A percentile compares a stretch with the other conserved stretches of the same genome.
Conservation (phyloP, 352 stramenopile species). For the Phytophthora tubulina region DNA sequence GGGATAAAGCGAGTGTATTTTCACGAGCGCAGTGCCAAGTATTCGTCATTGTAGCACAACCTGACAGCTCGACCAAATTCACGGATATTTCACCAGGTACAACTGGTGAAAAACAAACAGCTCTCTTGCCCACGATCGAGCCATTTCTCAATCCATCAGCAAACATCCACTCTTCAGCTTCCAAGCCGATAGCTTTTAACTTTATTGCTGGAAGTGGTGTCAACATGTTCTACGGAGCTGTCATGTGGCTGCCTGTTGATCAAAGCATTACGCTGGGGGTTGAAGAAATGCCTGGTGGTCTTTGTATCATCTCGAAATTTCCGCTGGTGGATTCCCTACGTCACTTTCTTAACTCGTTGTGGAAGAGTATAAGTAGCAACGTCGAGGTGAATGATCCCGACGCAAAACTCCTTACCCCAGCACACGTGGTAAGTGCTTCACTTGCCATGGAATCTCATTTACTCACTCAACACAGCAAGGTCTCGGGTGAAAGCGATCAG, state of each 20-base stretch:
- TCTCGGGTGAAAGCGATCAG: neutral
- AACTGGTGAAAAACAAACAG: neutral
- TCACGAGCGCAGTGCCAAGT: conserved; percentile 35
- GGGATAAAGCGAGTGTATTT: conserved; percentile 16
- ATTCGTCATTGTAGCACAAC: conserved; percentile 26
- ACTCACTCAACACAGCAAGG: neutral
- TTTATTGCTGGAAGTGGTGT: conserved; percentile 57
- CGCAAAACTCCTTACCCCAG: neutral
- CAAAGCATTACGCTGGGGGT: conserved; percentile 1
- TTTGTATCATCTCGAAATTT: conserved; percentile 69
- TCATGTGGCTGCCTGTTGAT: conserved; percentile 42
- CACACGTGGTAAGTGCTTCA: conserved; percentile 8
- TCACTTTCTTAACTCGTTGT: conserved; percentile 46
- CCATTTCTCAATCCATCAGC: conserved; percentile 58
- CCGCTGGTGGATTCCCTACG: conserved; percentile 63
- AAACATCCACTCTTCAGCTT: conserved; percentile 9
- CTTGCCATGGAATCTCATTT: conserved; percentile 17
- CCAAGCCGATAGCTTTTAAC: conserved; percentile 55
- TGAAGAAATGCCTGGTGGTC: conserved; percentile 20
- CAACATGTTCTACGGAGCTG: conserved; percentile 51
- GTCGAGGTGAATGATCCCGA: neutral
- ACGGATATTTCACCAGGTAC: conserved; percentile 19
- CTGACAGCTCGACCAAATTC: conserved; percentile 23
- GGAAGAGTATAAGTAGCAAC: conserved; percentile 8
- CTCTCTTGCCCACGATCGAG: conserved; percentile 43